Evolutionary conservation across 1,139 yeast genomes (phyloP).

Genomic region (Taphrina confusa): DNA sequence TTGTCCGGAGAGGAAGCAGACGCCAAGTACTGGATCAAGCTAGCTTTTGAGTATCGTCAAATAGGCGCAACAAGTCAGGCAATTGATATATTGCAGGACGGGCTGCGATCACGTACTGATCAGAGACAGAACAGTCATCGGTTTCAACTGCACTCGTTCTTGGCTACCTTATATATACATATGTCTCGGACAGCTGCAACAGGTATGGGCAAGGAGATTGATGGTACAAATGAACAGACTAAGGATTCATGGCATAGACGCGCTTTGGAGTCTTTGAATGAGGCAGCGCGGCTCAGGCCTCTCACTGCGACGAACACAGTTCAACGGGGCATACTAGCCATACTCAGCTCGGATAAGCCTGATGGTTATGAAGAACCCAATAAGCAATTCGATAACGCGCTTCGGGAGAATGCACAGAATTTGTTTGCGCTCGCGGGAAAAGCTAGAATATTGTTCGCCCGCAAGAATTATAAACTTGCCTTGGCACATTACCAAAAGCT

Average conservation of each 20-base stretch:
- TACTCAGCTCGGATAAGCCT: conserved; percentile 20
- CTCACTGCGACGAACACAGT: conserved; percentile 56
- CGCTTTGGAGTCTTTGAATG: conserved; percentile 46
- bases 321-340: conserved; percentile 58
- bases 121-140: conserved; percentile 53
- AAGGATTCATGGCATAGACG: conserved; percentile 45
- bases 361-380: conserved; percentile 40
- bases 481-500: conserved; percentile 81
- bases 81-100: conserved; percentile 62
- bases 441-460: conserved; percentile 75
- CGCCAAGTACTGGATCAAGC: conserved; percentile 66
- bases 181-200: conserved; percentile 50
- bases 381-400: conserved; percentile 46
- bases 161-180: conserved; percentile 72
- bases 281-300: conserved; percentile 50
- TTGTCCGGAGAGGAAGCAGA: conserved; percentile 77
- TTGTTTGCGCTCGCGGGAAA: conserved; percentile 79
- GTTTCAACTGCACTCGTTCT: conserved; percentile 60
- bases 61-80: conserved; percentile 64
- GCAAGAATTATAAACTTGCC: conserved; percentile 71
- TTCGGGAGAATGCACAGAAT: conserved; percentile 53
- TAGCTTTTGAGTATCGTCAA: conserved; percentile 65
- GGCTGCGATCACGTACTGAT: conserved; percentile 50
- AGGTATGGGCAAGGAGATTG: conserved; percentile 32
- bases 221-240: conserved; percentile 41